phyloP scores from a whole-genome alignment of 805 yeast genomes.

The Candida pini region DNA sequence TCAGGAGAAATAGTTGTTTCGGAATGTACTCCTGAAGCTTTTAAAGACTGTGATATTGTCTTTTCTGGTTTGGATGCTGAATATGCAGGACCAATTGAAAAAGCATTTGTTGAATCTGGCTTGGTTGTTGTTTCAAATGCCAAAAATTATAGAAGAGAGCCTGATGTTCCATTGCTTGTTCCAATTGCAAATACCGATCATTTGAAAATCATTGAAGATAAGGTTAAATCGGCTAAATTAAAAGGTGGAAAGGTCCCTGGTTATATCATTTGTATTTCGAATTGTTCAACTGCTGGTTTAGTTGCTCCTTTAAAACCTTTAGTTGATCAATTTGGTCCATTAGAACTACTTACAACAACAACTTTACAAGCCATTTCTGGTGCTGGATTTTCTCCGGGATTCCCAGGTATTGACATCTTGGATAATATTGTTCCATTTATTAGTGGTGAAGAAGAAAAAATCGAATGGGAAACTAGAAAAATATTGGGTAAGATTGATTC shows the following conservation, averaged over 20 bases:
- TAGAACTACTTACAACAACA: constrained; percentile 79
- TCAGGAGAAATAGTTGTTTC: constrained; percentile 61
- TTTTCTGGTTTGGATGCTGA: constrained; percentile 94
- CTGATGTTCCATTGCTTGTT: constrained; percentile 85
- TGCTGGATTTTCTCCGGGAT: constrained; percentile 98
- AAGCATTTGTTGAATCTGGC: constrained; percentile 76
- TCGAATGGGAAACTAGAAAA: constrained; percentile 97
- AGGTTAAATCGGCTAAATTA: constrained; percentile 48
- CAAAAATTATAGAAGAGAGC: constrained; percentile 86
- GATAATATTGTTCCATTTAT: constrained; percentile 95
- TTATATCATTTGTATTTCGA: constrained; percentile 88
- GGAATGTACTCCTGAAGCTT: constrained; percentile 72
- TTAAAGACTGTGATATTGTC: constrained; percentile 87
- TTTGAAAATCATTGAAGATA: constrained; percentile 61
- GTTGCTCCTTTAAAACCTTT: constrained; percentile 97
- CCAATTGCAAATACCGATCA: constrained; percentile 95
- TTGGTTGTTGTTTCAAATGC: constrained; percentile 89
- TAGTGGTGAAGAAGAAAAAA: constrained; percentile 95
- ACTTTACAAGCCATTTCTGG: constrained; percentile 98
- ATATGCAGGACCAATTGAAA: constrained; percentile 88
- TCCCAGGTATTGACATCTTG: constrained; percentile 87
- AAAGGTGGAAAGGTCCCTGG: constrained; percentile 63
- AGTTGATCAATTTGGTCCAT: constrained; percentile 84
- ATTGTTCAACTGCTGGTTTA: constrained; percentile 97
- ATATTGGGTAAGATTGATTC: constrained; percentile 66